Evolutionary conservation across 768 basidiomycete genomes (phyloP).

Genomic region (Baorangia bicolor): DNA sequence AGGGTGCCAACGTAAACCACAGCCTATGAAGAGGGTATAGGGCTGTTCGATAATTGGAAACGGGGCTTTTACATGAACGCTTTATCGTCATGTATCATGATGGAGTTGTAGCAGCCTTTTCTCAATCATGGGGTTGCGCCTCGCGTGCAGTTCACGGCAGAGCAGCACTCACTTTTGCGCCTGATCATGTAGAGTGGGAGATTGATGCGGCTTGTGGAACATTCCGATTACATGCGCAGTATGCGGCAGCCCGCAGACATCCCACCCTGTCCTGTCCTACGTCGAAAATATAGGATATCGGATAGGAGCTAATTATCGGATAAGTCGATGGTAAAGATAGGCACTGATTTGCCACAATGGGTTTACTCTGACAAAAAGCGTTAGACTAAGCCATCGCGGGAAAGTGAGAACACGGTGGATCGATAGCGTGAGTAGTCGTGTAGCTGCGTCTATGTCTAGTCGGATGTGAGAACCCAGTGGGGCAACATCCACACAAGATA

Average conservation of each 20-base stretch:
- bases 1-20: constrained; percentile 32
- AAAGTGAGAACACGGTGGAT: constrained; percentile 8
- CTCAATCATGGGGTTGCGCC: constrained; percentile 12
- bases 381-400: constrained; percentile 19
- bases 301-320: constrained; percentile 23
- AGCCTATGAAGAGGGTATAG: constrained; percentile 23
- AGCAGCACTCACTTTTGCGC: constrained; percentile 10
- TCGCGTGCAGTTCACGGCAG: constrained; percentile 24
- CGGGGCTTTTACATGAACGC: constrained; percentile 8
- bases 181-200: constrained; percentile 27
- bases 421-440: constrained; percentile 12
- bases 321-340: constrained; percentile 22
- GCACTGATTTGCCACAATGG: constrained; percentile 17
- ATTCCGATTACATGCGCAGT: constrained; percentile 19
- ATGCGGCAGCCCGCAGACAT: constrained; percentile 8
- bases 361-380: constrained; percentile 9
- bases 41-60: constrained; percentile 23
- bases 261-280: constrained; percentile 1
- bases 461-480: constrained; percentile 17
- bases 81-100: constrained; percentile 16
- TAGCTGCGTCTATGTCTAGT: neutral
- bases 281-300: constrained; percentile 2
- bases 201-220: constrained; percentile 18
- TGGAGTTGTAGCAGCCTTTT: constrained; percentile 12
- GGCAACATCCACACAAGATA: constrained; percentile 1